Evolutionary conservation across 2,329 filamentous ascomycete species (phyloP), one percentile per base, ranked within the genome.

Genomic region (Pseudogymnoascus sp.): DNA sequence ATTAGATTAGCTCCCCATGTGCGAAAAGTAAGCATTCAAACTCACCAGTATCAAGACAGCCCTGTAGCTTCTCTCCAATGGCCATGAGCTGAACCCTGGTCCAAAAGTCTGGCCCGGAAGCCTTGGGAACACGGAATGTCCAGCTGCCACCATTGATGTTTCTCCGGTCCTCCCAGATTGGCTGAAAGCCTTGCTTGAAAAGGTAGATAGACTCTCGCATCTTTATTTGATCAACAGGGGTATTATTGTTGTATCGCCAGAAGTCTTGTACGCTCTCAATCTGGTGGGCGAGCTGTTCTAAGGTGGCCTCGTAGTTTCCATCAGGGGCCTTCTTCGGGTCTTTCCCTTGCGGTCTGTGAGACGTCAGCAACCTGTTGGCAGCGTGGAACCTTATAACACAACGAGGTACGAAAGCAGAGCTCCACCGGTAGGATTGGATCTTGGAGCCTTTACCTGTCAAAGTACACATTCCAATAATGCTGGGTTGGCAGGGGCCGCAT

Each of bases 61-160:
- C 81, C 77, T 95, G 88, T 67, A 96, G 78, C 72, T 88, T 83
- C 79, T 96, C 91, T 36, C 91, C 91, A 66, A 95, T 90, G 36
- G 91, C 91, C 75, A 95, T 81, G 73, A 93, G 78, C 77, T 92
- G 85, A 66, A 96, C 82, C 73, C 87, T 86, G 70, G 87, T 92
- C 91, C 88, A 97, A 73, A 90, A 89, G 70, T 88, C 88, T 2
- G 86, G 83, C 5, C 85, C 85, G 39, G 83, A 82, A 66, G 80
- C 81, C 79, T 96, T 96, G 67, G 88, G 86, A 51, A 97, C 88
- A 61, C 93, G 87, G 77, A 97, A 96, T 21, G 91, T 96, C 91
- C 91, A 97, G 74, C 89, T 89, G 60, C 93, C 93, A 62, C 93
- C 93, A 66, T 86, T 82, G 65, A 88, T 80, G 76, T 97, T 97